Conservation (phyloP, 2,329 filamentous ascomycete genomes). For the Seiridium cupressi region DNA sequence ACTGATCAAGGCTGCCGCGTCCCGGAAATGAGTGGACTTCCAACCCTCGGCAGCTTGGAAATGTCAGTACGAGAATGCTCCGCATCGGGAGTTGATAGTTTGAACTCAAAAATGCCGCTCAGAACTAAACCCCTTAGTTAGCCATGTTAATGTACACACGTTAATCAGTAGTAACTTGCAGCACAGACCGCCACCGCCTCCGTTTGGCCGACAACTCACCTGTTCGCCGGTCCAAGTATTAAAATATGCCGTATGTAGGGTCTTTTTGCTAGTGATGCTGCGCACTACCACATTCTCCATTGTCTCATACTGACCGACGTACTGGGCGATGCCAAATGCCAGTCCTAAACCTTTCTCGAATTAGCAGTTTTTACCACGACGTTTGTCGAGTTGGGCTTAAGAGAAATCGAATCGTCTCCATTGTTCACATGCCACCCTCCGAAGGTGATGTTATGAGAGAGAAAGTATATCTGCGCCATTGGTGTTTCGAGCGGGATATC, state of each 20-base stretch:
- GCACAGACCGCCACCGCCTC: constrained; percentile 55
- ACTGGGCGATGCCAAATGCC: constrained; percentile 59
- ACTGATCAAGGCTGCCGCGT: constrained; percentile 12
- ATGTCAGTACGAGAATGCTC: neutral
- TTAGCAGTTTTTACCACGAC: constrained; percentile 46
- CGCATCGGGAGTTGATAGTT: neutral
- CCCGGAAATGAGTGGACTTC: neutral
- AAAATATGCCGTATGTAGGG: constrained; percentile 47
- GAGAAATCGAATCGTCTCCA: constrained; percentile 51
- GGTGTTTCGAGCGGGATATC: constrained; percentile 4
- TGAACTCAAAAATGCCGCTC: neutral
- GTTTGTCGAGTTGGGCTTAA: constrained; percentile 56
- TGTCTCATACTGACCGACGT: constrained; percentile 43
- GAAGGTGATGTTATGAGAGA: constrained; percentile 50
- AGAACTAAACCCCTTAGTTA: neutral
- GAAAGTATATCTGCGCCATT: constrained; percentile 43
- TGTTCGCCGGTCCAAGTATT: constrained; percentile 58
- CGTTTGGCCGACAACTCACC: constrained; percentile 53
- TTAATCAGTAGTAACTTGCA: constrained; percentile 19
- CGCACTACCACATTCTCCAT: constrained; percentile 47
- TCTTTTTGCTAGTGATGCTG: constrained; percentile 45
- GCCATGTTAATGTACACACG: neutral
- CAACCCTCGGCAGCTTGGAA: neutral
- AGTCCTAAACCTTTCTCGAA: constrained; percentile 51
- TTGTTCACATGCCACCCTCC: constrained; percentile 48